Evolutionary conservation across 345 rosid species (phyloP).

Genomic region (Murraya paniculata): DNA sequence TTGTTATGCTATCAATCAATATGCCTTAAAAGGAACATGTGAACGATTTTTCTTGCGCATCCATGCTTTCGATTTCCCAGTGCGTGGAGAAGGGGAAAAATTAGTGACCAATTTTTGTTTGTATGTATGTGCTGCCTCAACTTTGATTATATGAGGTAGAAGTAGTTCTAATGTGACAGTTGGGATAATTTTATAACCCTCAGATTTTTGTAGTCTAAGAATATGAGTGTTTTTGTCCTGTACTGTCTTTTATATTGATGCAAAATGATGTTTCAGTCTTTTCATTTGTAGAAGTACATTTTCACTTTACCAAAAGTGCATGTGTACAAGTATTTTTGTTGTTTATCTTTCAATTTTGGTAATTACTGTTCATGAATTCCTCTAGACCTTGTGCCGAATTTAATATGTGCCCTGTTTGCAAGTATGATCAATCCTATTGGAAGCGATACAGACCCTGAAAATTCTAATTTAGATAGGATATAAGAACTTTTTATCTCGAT

Average conservation of each 20-base stretch:
- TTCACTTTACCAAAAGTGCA: neutral
- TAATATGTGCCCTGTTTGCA: neutral
- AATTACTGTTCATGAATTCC: neutral
- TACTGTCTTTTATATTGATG: neutral
- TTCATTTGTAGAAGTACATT: neutral
- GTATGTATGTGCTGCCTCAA: neutral
- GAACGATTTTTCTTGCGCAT: neutral
- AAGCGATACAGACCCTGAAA: neutral
- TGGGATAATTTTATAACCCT: neutral
- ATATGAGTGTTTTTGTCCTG: neutral
- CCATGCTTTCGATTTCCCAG: neutral
- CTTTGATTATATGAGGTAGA: neutral
- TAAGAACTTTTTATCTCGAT: neutral
- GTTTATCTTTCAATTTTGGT: neutral
- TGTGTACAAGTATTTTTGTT: neutral
- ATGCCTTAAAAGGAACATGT: neutral
- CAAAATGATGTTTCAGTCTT: neutral
- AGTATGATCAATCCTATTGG: neutral
- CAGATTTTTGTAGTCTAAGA: neutral
- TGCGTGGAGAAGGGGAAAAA: neutral
- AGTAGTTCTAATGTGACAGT: neutral
- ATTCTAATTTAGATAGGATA: neutral
- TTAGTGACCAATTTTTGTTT: neutral
- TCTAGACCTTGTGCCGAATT: neutral
- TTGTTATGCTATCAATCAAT: neutral